Evolutionary conservation across 1,284 basidiomycete genomes (phyloP).

Genomic region (Athelia sp.): DNA sequence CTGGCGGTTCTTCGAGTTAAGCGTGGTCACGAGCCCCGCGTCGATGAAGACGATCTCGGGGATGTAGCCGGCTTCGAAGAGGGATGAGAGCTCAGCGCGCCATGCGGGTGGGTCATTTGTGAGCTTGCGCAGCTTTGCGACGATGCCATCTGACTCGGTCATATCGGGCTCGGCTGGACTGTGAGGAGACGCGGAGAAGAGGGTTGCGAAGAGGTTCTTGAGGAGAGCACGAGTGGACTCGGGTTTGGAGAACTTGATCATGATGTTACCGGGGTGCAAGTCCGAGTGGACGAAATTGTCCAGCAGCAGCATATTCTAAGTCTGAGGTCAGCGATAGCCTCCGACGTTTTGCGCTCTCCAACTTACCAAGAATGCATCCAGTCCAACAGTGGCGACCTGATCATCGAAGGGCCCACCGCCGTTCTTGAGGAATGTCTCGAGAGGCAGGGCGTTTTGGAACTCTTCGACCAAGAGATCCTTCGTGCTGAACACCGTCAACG

Average conservation of each 20-base stretch:
- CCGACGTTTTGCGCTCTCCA: constrained; percentile 5
- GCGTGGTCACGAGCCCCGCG: constrained; percentile 88
- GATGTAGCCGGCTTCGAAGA: constrained; percentile 75
- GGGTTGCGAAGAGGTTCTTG: constrained; percentile 43
- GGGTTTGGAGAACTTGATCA: constrained; percentile 93
- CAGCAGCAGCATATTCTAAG: constrained; percentile 94
- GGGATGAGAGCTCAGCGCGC: constrained; percentile 62
- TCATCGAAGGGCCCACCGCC: constrained; percentile 92
- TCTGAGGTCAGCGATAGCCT: too few species aligned
- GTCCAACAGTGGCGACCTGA: constrained; percentile 86
- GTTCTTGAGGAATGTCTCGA: constrained; percentile 85
- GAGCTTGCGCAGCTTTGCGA: constrained; percentile 61
- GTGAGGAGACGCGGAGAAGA: constrained; percentile 28
- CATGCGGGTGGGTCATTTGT: constrained; percentile 60
- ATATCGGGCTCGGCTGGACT: constrained; percentile 25
- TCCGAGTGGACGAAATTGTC: constrained; percentile 99
- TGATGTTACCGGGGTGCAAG: constrained; percentile 93
- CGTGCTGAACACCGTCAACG: constrained; percentile 77
- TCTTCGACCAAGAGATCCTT: constrained; percentile 88
- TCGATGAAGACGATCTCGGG: constrained; percentile 97
- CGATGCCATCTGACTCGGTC: constrained; percentile 61
- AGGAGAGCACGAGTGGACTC: constrained; percentile 58
- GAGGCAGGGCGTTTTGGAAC: constrained; percentile 87
- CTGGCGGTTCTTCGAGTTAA: constrained; percentile 74
- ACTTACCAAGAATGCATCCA: constrained; percentile 91